phyloP scores from a whole-genome alignment of 2,329 filamentous ascomycete species.

The Penicillium sp. region DNA sequence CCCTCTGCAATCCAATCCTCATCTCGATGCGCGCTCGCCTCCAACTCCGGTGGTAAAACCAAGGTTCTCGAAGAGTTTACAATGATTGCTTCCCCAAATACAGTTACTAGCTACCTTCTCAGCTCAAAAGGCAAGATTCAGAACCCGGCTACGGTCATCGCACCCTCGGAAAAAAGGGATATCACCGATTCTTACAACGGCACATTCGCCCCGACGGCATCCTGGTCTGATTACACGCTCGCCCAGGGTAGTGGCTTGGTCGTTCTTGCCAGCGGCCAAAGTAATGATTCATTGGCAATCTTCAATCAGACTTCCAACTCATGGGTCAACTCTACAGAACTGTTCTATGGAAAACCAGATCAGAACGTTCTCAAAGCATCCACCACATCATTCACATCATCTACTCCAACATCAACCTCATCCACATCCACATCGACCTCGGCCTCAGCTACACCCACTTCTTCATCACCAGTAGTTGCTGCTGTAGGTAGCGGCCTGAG shows the following conservation, averaged over 20 bases:
- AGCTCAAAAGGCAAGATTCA: constrained; percentile 56
- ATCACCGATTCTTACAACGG: constrained; percentile 73
- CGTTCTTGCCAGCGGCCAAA: constrained; percentile 74
- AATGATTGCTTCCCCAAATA: constrained; percentile 69
- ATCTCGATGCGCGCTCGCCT: constrained; percentile 64
- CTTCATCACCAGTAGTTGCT: constrained; percentile 33
- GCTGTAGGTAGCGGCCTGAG: constrained; percentile 32
- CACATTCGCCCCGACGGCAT: constrained; percentile 64
- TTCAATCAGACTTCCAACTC: constrained; percentile 73
- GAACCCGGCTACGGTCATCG: constrained; percentile 49
- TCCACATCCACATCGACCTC: constrained; percentile 34
- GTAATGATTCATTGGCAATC: constrained; percentile 66
- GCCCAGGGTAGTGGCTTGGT: constrained; percentile 67
- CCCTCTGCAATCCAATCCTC: constrained; percentile 58
- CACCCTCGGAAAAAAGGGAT: constrained; percentile 35
- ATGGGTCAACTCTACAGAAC: constrained; percentile 70
- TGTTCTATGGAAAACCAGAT: constrained; percentile 52
- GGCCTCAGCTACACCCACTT: constrained; percentile 28
- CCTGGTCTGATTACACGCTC: constrained; percentile 67
- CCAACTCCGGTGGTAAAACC: constrained; percentile 66
- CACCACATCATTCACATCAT: constrained; percentile 19
- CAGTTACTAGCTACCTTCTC: constrained; percentile 66
- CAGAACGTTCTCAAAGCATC: constrained; percentile 15
- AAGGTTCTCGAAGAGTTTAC: constrained; percentile 79
- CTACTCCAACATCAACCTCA: constrained; percentile 29